A percentile compares a stretch with the other conserved stretches of the same genome.
These are phyloP conservation scores for Penicillium manginii DNA, from an alignment of 495 filamentous ascomycete genomes.

Conservation along the genomic window DNA sequence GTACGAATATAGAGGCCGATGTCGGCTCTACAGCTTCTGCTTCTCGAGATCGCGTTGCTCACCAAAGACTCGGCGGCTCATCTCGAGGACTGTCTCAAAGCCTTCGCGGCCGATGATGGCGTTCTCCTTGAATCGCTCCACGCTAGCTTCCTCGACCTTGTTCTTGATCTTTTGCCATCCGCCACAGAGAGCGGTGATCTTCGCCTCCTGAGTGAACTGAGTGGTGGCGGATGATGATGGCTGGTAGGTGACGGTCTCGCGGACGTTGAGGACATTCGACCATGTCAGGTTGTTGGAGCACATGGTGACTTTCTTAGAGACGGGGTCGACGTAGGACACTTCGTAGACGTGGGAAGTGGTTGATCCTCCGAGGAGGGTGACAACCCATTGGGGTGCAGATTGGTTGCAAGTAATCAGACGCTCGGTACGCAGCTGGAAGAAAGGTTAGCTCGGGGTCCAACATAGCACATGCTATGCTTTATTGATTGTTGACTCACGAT, in stretches of 20 bases:
- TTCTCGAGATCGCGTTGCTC: constrained; percentile 77
- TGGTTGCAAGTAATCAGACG: constrained; percentile 95
- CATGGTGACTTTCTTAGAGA: constrained; percentile 85
- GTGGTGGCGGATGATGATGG: constrained; percentile 68
- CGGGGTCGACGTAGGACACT: constrained; percentile 89
- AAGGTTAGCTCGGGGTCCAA: constrained; percentile 13
- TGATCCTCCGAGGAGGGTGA: constrained; percentile 72
- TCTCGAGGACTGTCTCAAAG: constrained; percentile 91
- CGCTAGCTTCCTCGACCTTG: constrained; percentile 87
- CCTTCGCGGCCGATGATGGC: constrained; percentile 86
- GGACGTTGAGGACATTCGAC: constrained; percentile 82
- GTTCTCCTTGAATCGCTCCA: constrained; percentile 89
- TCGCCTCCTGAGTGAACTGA: constrained; percentile 81
- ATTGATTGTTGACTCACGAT: constrained; percentile 63
- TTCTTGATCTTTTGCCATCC: constrained; percentile 96
- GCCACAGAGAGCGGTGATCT: constrained; percentile 91
- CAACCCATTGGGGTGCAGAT: constrained; percentile 84
- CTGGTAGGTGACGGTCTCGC: constrained; percentile 86
- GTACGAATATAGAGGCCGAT: background rate
- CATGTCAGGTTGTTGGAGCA: constrained; percentile 89
- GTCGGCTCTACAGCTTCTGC: constrained; percentile 28
- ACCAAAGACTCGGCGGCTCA: constrained; percentile 89
- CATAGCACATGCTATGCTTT: background rate
- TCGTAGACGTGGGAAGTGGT: constrained; percentile 86
- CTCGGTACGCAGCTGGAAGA: constrained; percentile 81